Conservation (phyloP, 2,329 filamentous ascomycete genomes). For the Colletotrichum chrysophilum region DNA sequence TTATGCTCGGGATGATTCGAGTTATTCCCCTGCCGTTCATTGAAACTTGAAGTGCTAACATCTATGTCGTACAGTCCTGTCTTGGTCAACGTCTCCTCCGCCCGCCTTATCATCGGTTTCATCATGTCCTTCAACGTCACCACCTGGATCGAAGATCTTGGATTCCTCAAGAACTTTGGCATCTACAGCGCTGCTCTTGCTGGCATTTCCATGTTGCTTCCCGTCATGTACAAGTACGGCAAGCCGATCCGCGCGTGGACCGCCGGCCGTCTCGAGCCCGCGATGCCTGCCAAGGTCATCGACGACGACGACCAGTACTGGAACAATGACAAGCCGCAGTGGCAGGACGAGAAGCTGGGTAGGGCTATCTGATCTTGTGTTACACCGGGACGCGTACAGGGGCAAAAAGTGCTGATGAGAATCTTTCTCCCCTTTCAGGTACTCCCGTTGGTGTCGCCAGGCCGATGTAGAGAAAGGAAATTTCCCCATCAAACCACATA, state of each 20-base stretch:
- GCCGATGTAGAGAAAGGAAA: neutral
- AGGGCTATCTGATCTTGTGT: neutral
- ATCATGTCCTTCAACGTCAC: conserved; percentile 33
- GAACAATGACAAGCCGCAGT: conserved; percentile 17
- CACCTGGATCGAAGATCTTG: conserved; percentile 30
- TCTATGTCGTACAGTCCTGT: conserved; percentile 27
- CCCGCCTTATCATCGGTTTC: conserved; percentile 35
- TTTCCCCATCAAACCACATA: neutral
- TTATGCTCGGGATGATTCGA: neutral
- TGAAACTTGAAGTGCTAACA: neutral
- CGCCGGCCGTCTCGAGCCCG: conserved; percentile 17
- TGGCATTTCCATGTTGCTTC: conserved; percentile 33
- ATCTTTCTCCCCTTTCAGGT: neutral
- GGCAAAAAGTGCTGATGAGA: neutral
- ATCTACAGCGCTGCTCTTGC: conserved; percentile 37
- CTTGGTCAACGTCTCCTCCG: conserved; percentile 37
- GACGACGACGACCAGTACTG: conserved; percentile 24
- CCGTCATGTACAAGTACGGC: conserved; percentile 30
- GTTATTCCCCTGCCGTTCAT: neutral
- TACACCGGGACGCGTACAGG: neutral
- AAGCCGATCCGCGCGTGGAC: conserved; percentile 24
- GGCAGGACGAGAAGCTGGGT: conserved; percentile 21
- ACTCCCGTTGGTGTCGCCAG: neutral
- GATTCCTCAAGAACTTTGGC: conserved; percentile 32
- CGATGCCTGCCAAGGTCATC: conserved; percentile 7